Conservation (phyloP, 305 asterid species). For the Andrographis paniculata region DNA sequence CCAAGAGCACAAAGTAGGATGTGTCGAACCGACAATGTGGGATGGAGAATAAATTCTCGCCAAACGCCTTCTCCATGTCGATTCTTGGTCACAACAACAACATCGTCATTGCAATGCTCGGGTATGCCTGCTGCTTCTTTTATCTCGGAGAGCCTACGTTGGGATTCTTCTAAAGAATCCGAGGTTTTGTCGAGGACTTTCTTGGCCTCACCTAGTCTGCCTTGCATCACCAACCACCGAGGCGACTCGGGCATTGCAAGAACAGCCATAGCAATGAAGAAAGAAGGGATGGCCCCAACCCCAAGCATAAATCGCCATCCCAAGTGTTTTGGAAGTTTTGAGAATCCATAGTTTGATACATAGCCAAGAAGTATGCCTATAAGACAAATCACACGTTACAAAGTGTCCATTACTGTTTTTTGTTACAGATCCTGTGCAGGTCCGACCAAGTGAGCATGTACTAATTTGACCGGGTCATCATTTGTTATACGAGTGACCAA, state of each 20-base stretch:
- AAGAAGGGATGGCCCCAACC: conserved; percentile 59
- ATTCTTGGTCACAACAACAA: conserved; percentile 27
- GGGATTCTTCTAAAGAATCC: conserved; percentile 50
- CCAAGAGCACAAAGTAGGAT: conserved; percentile 51
- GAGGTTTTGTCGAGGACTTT: conserved; percentile 59
- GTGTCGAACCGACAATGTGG: conserved; percentile 54
- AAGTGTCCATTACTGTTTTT: neutral
- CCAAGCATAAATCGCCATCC: conserved; percentile 94
- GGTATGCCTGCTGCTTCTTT: conserved; percentile 70
- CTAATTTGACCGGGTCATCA: no score
- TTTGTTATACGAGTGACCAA: no score
- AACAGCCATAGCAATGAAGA: conserved; percentile 31
- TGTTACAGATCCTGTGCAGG: neutral
- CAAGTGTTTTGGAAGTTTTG: conserved; percentile 43
- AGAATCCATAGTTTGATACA: conserved; percentile 58
- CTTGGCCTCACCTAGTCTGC: conserved; percentile 71
- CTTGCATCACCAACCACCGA: conserved; percentile 18
- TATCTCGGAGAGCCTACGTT: conserved; percentile 44
- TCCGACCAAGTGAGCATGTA: conserved; percentile 1
- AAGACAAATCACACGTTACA: neutral
- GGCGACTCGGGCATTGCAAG: conserved; percentile 59
- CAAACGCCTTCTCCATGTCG: conserved; percentile 43
- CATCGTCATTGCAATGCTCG: conserved; percentile 38
- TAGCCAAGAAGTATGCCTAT: conserved; percentile 64
- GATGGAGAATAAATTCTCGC: conserved; percentile 51